Evolutionary conservation across 495 filamentous ascomycete genomes (phyloP).

Genomic region (Xylaria palmicola): DNA sequence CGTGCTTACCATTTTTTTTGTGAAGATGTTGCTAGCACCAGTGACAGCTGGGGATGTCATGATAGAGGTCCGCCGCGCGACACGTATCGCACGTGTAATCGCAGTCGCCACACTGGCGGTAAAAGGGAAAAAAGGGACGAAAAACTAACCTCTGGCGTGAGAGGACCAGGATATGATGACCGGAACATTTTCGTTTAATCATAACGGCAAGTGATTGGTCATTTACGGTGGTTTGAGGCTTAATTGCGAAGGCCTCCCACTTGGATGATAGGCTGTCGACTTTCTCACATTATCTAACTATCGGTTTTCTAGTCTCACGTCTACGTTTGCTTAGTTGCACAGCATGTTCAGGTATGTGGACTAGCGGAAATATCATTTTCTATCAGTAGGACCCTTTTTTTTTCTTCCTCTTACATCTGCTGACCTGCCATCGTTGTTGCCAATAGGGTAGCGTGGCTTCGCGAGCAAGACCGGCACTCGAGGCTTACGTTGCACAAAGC

Average conservation of each 20-base stretch:
- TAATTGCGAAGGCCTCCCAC: neutral
- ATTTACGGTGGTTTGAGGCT: neutral
- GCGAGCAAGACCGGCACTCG: neutral
- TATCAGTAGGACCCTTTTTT: neutral
- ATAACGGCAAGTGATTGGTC: neutral
- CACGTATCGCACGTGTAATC: neutral
- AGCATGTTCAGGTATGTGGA: neutral
- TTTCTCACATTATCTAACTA: neutral
- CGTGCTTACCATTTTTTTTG: no score
- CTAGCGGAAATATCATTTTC: neutral
- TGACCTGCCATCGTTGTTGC: neutral
- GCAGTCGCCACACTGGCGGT: conserved; percentile 11
- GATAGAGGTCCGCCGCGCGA: neutral
- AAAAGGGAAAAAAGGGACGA: no score
- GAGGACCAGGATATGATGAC: neutral
- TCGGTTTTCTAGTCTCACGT: neutral
- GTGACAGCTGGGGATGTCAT: neutral
- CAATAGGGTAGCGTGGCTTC: neutral
- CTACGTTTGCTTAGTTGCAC: neutral
- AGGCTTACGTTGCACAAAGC: neutral
- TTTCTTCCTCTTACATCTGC: neutral
- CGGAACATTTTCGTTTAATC: neutral
- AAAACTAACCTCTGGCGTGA: neutral
- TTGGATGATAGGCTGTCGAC: neutral
- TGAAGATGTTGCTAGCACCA: neutral